Conservation (phyloP, 2,329 filamentous ascomycete species). For the Sclerotinia glacialis region DNA sequence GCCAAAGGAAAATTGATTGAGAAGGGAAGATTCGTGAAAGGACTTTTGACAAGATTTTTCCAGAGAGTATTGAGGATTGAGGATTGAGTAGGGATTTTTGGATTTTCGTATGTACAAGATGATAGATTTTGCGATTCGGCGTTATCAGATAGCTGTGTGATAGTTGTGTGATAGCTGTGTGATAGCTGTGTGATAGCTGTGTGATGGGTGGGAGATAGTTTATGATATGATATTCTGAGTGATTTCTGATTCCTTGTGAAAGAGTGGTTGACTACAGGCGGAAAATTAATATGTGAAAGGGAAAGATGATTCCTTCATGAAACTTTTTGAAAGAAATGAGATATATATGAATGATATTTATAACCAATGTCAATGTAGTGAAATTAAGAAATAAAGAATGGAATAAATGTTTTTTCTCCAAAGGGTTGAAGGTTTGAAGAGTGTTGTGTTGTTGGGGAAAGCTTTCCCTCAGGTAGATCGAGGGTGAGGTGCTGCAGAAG, state of each 20-base stretch:
- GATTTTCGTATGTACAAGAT: not conserved
- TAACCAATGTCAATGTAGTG: too few species aligned
- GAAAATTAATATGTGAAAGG: not conserved
- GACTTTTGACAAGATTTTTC: not conserved
- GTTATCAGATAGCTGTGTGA: conserved; percentile 8
- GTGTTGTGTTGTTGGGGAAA: not conserved
- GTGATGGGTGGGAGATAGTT: not conserved
- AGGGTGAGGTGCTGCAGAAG: too few species aligned
- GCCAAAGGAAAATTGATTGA: not conserved
- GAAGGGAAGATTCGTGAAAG: not conserved
- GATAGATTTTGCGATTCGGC: not conserved
- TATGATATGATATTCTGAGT: not conserved
- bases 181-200: too few species aligned
- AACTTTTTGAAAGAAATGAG: not conserved
- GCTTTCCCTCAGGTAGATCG: not conserved
- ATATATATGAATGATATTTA: not conserved
- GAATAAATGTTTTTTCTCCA: too few species aligned
- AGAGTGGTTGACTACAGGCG: not conserved
- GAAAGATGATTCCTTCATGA: not conserved
- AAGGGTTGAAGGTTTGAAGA: too few species aligned
- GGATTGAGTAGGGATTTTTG: too few species aligned
- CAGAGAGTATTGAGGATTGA: not conserved
- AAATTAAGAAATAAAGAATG: too few species aligned
- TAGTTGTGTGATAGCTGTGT: not conserved
- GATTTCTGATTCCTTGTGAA: not conserved